phyloP scores from a whole-genome alignment of 768 basidiomycete species.

The Crassisporium funariophilum region DNA sequence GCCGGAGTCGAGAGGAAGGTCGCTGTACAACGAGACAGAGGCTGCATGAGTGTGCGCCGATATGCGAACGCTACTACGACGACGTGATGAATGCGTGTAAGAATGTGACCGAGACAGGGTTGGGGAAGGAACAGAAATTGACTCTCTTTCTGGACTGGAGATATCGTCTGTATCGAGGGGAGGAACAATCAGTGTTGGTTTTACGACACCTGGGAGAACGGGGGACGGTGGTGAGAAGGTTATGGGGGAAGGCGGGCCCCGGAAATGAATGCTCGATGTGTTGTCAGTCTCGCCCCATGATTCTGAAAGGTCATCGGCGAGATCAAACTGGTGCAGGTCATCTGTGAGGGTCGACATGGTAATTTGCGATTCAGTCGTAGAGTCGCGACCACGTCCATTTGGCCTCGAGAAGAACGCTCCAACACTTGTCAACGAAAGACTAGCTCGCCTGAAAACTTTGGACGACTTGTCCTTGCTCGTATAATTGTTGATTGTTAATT shows the following conservation, averaged over 20 bases:
- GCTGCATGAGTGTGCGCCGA: conserved; percentile 16
- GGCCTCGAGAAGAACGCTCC: conserved; percentile 16
- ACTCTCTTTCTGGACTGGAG: conserved; percentile 12
- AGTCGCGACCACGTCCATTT: conserved; percentile 10
- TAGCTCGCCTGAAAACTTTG: conserved; percentile 14
- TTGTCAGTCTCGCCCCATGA: conserved; percentile 20
- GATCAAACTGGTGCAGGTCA: conserved; percentile 24
- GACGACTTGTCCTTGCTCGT: conserved; percentile 7
- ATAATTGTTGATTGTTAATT: neutral
- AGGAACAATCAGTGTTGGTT: too few relatives aligned
- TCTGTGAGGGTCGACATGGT: conserved; percentile 21
- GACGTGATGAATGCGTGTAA: conserved; percentile 9
- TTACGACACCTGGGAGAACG: conserved; percentile 1
- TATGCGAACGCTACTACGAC: conserved; percentile 6
- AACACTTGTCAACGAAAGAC: conserved; percentile 17
- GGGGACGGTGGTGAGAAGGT: conserved; percentile 31
- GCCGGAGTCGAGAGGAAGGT: conserved; percentile 6
- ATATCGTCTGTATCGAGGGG: conserved; percentile 1
- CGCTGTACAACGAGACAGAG: conserved; percentile 8
- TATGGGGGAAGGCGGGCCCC: conserved; percentile 31
- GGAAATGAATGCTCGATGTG: conserved; percentile 7
- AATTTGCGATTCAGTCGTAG: conserved; percentile 7
- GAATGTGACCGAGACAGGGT: conserved; percentile 25
- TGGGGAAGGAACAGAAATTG: conserved; percentile 14
- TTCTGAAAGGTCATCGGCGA: conserved; percentile 24